Base-by-base conservation (phyloP, 768 basidiomycete species). In the Leccinellum rugosiceps region DNA sequence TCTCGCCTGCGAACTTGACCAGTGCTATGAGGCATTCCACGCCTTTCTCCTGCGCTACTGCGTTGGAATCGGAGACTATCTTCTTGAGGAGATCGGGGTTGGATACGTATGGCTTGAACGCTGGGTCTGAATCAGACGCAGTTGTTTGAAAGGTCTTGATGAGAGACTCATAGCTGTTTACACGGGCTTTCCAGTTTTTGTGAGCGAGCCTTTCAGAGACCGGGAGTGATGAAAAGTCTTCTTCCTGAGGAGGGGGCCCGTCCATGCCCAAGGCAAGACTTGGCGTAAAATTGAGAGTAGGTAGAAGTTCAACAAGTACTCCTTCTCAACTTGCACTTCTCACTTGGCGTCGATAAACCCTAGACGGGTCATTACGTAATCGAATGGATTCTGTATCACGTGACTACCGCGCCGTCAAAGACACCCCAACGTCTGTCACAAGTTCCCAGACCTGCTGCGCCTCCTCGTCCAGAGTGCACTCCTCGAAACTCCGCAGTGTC, bases 131-230 rank as follows among this genome's bases (percentile, higher is more conserved):
- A 71, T 98, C 96, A 49, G 93, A 94, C 64, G 88, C 88, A 50
- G 94, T 94, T 45, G 84, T 88, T 68, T 87, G 85, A 72, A 97
- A 97, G 57, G 83, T 86, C 74, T 90, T 88, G 77, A 88, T 84
- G 62, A 98, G 83, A 21, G 88, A 75, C 69, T 92, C 90, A 73
- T 98, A 99, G 60, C 84, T 97, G 72, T 85, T 93, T 66, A 96
- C 84, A 64, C 97, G 87, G 57, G 97, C 97, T 75, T 98, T 98
- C 97, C 97, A 99, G 72, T 96, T 96, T 82, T 98, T 98, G 79
- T 98, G 93, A 6, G 83, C 76, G 55, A 96, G 86, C 46, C 95
- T 74, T 63, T 96, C 93, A 13, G 83, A 74, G 48, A 97, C 81
- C 21, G 92, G 77, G 51, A 98, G 80, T 28, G 80, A 68, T 45